Conservation (phyloP, 805 yeast species). For the Yamadazyma kitorensis region DNA sequence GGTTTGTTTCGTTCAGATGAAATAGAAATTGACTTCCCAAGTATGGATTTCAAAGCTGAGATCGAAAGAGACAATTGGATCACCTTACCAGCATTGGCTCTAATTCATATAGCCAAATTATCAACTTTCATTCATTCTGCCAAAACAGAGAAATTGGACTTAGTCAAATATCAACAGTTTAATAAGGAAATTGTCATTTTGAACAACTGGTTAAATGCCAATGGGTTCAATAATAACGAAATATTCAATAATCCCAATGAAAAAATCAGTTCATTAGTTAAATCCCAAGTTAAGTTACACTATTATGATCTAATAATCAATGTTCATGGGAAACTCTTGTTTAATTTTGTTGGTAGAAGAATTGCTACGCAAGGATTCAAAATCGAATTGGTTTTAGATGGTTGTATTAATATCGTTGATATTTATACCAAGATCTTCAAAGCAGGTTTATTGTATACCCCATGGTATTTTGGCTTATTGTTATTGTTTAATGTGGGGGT, state of each 20-base stretch:
- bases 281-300: conserved; percentile 37
- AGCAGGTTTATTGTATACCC: conserved; percentile 32
- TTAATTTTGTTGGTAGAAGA: conserved; percentile 31
- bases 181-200: conserved; percentile 28
- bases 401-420: conserved; percentile 28
- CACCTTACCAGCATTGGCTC: conserved; percentile 43
- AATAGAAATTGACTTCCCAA: conserved; percentile 31
- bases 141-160: conserved; percentile 22
- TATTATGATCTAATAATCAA: conserved; percentile 35
- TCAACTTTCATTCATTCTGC: conserved; percentile 35
- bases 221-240: conserved; percentile 31
- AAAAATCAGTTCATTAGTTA: conserved; percentile 20
- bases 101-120: conserved; percentile 42
- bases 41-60: conserved; percentile 25
- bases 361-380: conserved; percentile 27
- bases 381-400: conserved; percentile 26
- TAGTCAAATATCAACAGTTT: conserved; percentile 28
- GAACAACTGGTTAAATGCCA: conserved; percentile 29
- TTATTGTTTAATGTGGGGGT: conserved; percentile 46
- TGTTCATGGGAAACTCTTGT: conserved; percentile 34
- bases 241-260: conserved; percentile 15
- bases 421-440: conserved; percentile 27
- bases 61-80: conserved; percentile 46
- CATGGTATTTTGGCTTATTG: conserved; percentile 53
- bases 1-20: conserved; percentile 37